A percentile compares a stretch with the other conserved stretches of the same genome.
Evolutionary conservation across 495 filamentous ascomycete genomes (phyloP).

Genomic region (Cercophora scortea): DNA sequence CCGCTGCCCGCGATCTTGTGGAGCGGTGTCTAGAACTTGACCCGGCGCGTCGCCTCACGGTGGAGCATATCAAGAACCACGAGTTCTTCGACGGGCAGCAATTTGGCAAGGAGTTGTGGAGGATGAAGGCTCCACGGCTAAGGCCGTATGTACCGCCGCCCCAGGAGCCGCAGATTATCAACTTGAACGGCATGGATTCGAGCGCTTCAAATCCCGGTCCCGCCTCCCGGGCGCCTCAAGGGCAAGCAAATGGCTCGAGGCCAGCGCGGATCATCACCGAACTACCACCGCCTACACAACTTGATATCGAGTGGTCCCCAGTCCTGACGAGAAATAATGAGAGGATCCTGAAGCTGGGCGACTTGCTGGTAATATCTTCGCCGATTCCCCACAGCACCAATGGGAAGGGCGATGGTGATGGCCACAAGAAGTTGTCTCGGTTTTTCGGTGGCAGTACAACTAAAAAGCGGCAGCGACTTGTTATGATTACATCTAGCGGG

Average conservation of each 20-base stretch:
- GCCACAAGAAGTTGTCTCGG: conserved; percentile 75
- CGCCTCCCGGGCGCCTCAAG: conserved; percentile 35
- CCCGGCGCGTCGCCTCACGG: conserved; percentile 75
- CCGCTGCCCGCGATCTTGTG: conserved; percentile 81
- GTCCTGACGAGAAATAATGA: conserved; percentile 87
- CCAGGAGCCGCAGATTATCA: conserved; percentile 68
- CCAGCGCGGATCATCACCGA: conserved; percentile 88
- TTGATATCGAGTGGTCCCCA: conserved; percentile 99
- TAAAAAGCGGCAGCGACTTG: conserved; percentile 89
- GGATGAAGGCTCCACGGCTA: conserved; percentile 79
- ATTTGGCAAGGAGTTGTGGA: conserved; percentile 85
- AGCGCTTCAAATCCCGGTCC: conserved; percentile 43
- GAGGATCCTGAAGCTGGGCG: conserved; percentile 89
- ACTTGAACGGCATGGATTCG: conserved; percentile 55
- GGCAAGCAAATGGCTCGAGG: conserved; percentile 39
- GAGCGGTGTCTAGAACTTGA: conserved; percentile 89
- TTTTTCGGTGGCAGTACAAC: conserved; percentile 84
- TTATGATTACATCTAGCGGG: conserved; percentile 90
- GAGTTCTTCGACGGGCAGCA: conserved; percentile 89
- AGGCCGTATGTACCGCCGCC: conserved; percentile 77
- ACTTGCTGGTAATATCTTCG: conserved; percentile 71
- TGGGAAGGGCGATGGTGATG: conserved; percentile 45
- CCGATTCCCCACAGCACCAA: conserved; percentile 65
- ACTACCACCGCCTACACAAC: conserved; percentile 86
- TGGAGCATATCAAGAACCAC: conserved; percentile 96